phyloP scores from a whole-genome alignment of 495 filamentous ascomycete genomes.

The Penicillium psychrofluorescens region DNA sequence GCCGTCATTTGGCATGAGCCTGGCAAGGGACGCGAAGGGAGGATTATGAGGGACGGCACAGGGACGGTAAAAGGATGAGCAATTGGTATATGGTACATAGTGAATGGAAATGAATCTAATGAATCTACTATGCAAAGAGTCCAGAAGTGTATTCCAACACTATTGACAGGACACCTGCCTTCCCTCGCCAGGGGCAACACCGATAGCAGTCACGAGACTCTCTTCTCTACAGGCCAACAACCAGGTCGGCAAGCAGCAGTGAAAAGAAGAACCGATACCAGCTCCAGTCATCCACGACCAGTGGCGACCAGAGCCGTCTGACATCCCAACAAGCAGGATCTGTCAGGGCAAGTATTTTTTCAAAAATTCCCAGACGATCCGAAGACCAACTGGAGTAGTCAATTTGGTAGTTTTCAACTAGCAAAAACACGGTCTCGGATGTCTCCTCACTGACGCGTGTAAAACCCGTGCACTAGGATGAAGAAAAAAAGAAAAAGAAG shows the following conservation, averaged over 20 bases:
- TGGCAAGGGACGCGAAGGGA: background rate
- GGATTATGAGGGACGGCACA: no score
- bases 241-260: constrained; percentile 32
- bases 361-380: constrained; percentile 47
- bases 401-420: constrained; percentile 54
- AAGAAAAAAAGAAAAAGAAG: constrained; percentile 36
- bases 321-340: constrained; percentile 15
- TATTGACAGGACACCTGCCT: background rate
- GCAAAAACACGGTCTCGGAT: constrained; percentile 54
- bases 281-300: background rate
- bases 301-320: background rate
- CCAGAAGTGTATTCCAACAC: no score
- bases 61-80: no score
- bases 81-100: background rate
- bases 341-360: constrained; percentile 26
- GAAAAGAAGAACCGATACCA: constrained; percentile 35
- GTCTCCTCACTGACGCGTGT: constrained; percentile 51
- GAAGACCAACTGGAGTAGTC: constrained; percentile 38
- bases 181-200: no score
- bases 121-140: no score
- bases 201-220: constrained; percentile 1
- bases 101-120: constrained; percentile 7
- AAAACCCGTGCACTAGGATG: constrained; percentile 51
- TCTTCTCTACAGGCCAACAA: constrained; percentile 42
- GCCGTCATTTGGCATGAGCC: background rate